Conservation (phyloP, 768 basidiomycete genomes). For the Auricularia sp. region DNA sequence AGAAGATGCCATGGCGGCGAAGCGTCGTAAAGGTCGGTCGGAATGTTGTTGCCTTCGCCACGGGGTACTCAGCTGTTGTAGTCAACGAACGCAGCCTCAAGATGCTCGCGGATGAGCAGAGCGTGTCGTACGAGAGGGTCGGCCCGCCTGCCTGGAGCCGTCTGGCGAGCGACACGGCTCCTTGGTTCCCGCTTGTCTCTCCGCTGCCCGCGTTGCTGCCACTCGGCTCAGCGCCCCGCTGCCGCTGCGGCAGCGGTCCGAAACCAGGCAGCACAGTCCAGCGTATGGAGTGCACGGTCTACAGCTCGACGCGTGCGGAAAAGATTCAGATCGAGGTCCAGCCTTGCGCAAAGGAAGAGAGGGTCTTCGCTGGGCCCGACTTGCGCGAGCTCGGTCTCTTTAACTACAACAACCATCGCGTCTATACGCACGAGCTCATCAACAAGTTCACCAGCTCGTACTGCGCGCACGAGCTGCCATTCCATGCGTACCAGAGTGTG, state of each 20-base stretch:
- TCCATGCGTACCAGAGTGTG: constrained; percentile 7
- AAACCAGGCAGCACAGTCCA: too few species aligned
- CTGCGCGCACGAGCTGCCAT: constrained; percentile 12
- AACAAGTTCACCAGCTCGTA: constrained; percentile 11
- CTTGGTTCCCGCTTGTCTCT: background rate
- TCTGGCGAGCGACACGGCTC: background rate
- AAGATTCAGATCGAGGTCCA: background rate
- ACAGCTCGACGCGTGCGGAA: too few species aligned
- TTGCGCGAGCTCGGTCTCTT: constrained; percentile 6
- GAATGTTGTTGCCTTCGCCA: background rate
- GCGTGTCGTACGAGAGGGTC: background rate
- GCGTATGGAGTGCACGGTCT: too few species aligned
- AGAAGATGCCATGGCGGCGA: too few species aligned
- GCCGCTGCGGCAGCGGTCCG: constrained; percentile 6
- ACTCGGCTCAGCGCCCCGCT: constrained; percentile 4
- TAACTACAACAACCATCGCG: constrained; percentile 11
- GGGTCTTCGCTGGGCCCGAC: constrained; percentile 8
- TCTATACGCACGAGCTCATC: constrained; percentile 14
- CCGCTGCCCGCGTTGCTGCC: background rate
- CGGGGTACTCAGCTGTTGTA: background rate
- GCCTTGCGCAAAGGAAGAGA: background rate
- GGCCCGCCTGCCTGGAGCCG: background rate
- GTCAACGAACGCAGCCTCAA: background rate
- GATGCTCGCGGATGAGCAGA: background rate
- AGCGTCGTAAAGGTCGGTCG: background rate